Percentiles rank a stretch among this genome's conserved stretches.
These are phyloP conservation scores for Geosmithia flava DNA, from an alignment of 2,329 filamentous ascomycete species.

Conservation along the genomic window DNA sequence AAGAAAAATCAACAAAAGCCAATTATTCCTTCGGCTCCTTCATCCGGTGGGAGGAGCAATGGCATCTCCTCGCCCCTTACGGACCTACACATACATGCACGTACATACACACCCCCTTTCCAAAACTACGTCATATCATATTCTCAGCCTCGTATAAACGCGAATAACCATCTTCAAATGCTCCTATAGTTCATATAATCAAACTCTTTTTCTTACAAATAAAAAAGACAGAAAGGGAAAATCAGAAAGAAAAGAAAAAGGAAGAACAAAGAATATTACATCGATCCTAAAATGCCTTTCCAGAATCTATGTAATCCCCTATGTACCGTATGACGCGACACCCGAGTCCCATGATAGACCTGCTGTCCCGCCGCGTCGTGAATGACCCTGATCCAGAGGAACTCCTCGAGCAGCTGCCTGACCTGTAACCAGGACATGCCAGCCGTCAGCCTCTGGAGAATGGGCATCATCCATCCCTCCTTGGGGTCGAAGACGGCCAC, in stretches of 20 bases:
- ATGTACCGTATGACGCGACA: neutral
- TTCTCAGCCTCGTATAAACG: neutral
- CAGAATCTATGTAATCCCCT: neutral
- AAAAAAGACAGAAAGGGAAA: no score
- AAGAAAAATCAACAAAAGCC: no score
- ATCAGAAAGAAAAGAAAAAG: no score
- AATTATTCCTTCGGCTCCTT: neutral
- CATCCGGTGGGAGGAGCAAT: neutral
- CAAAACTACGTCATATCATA: neutral
- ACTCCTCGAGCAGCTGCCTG: conserved; percentile 5
- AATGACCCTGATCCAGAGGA: conserved; percentile 14
- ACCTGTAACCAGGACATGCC: conserved; percentile 10
- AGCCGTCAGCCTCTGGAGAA: conserved; percentile 2
- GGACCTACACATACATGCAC: neutral
- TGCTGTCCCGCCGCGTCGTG: conserved; percentile 9
- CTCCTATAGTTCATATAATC: neutral
- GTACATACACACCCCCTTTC: neutral
- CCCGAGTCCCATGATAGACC: conserved; percentile 3
- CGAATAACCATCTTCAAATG: no score
- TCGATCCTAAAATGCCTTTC: neutral
- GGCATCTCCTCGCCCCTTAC: neutral
- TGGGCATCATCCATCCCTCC: no score
- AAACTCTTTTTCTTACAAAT: neutral
- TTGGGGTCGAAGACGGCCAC: no score
- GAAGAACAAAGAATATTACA: neutral